Conservation (phyloP, 1,284 basidiomycete species). For the Agaricales sp. region DNA sequence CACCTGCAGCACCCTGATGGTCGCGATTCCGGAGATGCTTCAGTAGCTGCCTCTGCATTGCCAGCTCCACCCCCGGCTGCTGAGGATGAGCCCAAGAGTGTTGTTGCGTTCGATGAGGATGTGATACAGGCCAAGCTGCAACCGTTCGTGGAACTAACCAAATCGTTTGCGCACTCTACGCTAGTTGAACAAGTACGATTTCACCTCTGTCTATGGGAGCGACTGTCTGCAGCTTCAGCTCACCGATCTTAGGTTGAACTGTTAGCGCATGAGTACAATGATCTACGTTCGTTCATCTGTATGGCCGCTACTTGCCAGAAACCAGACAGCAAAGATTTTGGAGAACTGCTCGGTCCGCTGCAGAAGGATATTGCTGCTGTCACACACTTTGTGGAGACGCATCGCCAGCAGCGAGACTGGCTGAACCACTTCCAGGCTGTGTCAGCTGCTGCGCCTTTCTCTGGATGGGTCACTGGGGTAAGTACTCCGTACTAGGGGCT, state of each 20-base stretch:
- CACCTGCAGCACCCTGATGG: not conserved
- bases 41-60: conserved; percentile 11
- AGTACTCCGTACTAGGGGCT: conserved; percentile 18
- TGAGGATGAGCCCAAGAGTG: conserved; percentile 44
- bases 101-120: conserved; percentile 67
- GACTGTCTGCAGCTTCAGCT: not conserved
- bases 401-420: conserved; percentile 76
- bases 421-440: conserved; percentile 75
- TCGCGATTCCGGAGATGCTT: conserved; percentile 16
- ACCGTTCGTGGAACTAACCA: conserved; percentile 68
- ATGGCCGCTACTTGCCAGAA: conserved; percentile 71
- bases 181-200: conserved; percentile 72
- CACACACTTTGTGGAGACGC: conserved; percentile 74
- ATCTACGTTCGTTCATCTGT: conserved; percentile 61
- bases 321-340: conserved; percentile 41
- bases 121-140: conserved; percentile 66
- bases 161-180: conserved; percentile 57
- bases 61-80: conserved; percentile 18
- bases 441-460: conserved; percentile 75
- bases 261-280: conserved; percentile 60
- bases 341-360: conserved; percentile 62
- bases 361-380: conserved; percentile 70
- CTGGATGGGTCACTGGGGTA: conserved; percentile 89
- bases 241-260: conserved; percentile 44
- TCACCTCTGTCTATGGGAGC: conserved; percentile 2